Conservation (phyloP, 345 rosid species). For the Eucalyptus erythrocorys region DNA sequence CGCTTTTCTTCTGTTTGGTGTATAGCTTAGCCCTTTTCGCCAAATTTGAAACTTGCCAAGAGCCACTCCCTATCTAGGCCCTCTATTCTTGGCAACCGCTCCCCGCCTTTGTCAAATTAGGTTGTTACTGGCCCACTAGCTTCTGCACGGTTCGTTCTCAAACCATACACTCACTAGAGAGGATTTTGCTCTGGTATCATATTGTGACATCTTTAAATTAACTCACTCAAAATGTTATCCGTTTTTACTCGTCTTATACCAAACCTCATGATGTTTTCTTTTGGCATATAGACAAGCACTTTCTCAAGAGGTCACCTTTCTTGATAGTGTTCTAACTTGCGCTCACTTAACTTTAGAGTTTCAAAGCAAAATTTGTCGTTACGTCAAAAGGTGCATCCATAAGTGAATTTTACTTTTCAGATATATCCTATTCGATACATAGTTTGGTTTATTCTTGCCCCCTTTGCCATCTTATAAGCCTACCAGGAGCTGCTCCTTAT, state of each 20-base stretch:
- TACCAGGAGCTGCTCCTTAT: not conserved
- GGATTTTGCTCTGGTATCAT: not conserved
- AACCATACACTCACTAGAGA: not conserved
- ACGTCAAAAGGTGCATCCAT: no score
- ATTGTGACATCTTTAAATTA: not conserved
- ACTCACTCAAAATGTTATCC: not conserved
- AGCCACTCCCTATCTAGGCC: not conserved
- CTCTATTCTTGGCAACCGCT: fast-evolving
- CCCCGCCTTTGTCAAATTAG: not conserved
- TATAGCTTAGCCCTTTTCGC: not conserved
- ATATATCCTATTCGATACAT: no score
- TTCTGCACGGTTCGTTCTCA: fast-evolving
- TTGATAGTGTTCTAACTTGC: not conserved
- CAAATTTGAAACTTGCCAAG: not conserved
- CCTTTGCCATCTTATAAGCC: not conserved
- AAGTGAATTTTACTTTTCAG: not conserved
- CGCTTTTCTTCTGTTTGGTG: not conserved
- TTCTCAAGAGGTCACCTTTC: not conserved
- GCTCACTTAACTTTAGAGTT: not conserved
- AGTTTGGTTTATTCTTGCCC: no score
- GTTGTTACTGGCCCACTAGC: not conserved
- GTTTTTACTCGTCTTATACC: no score
- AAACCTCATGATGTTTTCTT: not conserved
- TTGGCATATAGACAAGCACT: not conserved
- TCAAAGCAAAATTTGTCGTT: not conserved